phyloP scores from a whole-genome alignment of 2,329 filamentous ascomycete genomes.

The Rhinocladiella similis region DNA sequence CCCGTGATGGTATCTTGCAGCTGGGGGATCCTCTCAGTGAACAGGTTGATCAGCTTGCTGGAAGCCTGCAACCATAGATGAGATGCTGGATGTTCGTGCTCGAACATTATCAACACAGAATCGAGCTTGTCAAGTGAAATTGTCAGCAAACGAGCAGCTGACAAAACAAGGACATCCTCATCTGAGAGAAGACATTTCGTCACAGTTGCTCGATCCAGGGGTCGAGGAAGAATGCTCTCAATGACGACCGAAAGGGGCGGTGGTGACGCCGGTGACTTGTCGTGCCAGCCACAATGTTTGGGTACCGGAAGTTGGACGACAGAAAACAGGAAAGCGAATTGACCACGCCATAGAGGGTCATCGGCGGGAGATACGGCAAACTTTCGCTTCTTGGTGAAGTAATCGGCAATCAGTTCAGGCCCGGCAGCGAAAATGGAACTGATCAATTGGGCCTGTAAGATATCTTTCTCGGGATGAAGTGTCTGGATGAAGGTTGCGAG shows the following conservation, averaged over 20 bases:
- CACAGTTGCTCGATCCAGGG: conserved; percentile 76
- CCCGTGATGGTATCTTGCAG: conserved; percentile 77
- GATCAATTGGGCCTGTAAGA: conserved; percentile 77
- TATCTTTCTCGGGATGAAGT: conserved; percentile 79
- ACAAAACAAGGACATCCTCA: conserved; percentile 78
- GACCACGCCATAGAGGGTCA: conserved; percentile 92
- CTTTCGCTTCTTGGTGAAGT: conserved; percentile 75
- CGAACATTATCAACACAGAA: conserved; percentile 62
- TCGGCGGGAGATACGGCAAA: conserved; percentile 90
- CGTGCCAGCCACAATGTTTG: conserved; percentile 63
- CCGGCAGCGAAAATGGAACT: conserved; percentile 75
- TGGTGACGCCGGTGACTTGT: conserved; percentile 64
- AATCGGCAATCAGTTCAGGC: conserved; percentile 84
- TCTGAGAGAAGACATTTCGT: conserved; percentile 76
- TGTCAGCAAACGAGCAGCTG: conserved; percentile 76
- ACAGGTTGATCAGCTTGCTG: conserved; percentile 68
- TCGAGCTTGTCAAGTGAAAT: conserved; percentile 77
- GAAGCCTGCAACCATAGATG: conserved; percentile 69
- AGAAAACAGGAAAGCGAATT: conserved; percentile 83
- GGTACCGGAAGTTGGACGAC: conserved; percentile 75
- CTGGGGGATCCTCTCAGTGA: conserved; percentile 74
- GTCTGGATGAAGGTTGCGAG: conserved; percentile 76
- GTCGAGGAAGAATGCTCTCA: conserved; percentile 82
- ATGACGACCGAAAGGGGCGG: conserved; percentile 77
- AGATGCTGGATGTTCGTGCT: conserved; percentile 42